Evolutionary conservation across 1,284 basidiomycete genomes (phyloP), one percentile per base, ranked within the genome.

Genomic region (Papiliotrema terrestris): DNA sequence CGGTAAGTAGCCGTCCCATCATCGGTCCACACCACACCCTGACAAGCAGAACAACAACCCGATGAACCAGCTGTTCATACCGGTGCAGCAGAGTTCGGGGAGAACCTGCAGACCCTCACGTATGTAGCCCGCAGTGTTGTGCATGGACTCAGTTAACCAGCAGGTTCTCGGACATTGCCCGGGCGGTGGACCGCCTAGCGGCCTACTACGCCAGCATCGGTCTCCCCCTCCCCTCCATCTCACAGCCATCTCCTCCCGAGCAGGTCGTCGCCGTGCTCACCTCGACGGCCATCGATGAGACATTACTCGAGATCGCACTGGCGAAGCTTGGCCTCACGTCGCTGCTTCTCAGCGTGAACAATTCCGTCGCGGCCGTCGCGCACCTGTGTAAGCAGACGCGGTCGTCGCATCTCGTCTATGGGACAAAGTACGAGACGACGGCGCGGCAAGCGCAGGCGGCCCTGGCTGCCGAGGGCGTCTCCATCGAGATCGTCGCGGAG

Each of bases 311-410:
- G 61, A 75, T 80, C 20, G 80, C 80, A 1, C 75, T 81, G 8
- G 74, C 76, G 26, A 80, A 79, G 61, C 70, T 81, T 39, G 80
- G 77, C n/a, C 69, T 80, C 15, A 67, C 77, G 1, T 65, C 79
- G 8, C 73, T 83, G 15, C 71, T 83, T 2, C 68, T 83, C n/a
- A 82, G 80, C 4, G 78, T 81, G 43, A 83, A 85, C 71, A 85
- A 84, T 67, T 82, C 81, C 0, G 75, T 81, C 0, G 73, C 82
- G 0, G 83, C 83, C 3, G 78, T 83, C 29, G 81, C 82, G 0
- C 83, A 85, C 62, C 73, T 86, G 44, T 75, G 80, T 63, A 77
- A 78, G 38, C 64, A 77, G n/a, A 84, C 83, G 1, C 69, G 78
- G 11, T 71, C 80, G 0, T 70, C 74, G 0, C 78, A 80, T 55